Evolutionary conservation across 306 rosid species (phyloP), one percentile per base, ranked within the genome.

Genomic region (Purshia tridentata): DNA sequence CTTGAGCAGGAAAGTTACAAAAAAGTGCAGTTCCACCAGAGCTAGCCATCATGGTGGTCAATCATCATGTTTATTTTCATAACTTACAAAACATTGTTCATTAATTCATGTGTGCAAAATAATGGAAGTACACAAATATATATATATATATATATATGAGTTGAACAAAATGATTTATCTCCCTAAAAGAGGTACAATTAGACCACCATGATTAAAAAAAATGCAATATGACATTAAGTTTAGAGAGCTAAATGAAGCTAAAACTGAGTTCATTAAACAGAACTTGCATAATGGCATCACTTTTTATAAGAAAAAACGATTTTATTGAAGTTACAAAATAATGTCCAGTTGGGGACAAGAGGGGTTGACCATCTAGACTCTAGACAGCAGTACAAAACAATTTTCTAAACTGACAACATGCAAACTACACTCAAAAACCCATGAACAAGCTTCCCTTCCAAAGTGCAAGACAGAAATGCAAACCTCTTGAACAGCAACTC

Each of bases 401-500:
- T 23, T 67, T 0, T 48, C 57, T 14, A 7, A 18, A 53, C 11
- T 40, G 35, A 35, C 8, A 60, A 44, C 62, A 53, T 52, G 73
- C 2, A 8, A 19, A 69, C 39, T 69, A 69, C 11, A 69, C 18
- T 42, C 41, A 13, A 11, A 20, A 51, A 68, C 41, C 22, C 54
- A 23, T 4, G 20, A 40, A 56, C 44, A 20, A 13, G 15, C 37
- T 70, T 7, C 37, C 52, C 10, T 55, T 54, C n/a, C 74, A 19
- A 51, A 41, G 58, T 53, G 19, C 56, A 48, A 39, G 49, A 67
- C 35, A 68, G 40, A 70, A 61, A 78, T 50, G 81, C 80, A 75
- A 78, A 94, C 99, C 99, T 94, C 99, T 62, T 94, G 99, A 77
- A 94, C 97, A 77, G 97, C 96, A 86, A 91, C 96, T 84, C 81